Evolutionary conservation across 345 rosid species (phyloP).

Genomic region (Erodium maritimum): DNA sequence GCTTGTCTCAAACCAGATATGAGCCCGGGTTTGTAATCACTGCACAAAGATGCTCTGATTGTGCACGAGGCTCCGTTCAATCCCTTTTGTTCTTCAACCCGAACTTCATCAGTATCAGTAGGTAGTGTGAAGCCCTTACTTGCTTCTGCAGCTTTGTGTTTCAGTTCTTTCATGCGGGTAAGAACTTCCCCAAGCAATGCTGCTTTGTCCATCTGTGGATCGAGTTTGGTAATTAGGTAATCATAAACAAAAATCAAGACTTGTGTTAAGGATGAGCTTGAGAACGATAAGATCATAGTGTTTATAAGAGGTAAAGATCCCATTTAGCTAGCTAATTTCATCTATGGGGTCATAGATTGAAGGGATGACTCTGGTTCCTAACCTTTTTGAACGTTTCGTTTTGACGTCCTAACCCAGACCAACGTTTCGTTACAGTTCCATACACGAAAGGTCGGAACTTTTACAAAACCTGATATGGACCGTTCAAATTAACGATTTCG

Average conservation of each 20-base stretch:
- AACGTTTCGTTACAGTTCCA: too few relatives aligned
- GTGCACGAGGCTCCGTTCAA: slow-evolving; percentile 11
- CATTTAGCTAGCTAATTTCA: not conserved
- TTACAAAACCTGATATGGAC: too few relatives aligned
- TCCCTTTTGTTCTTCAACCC: slow-evolving; percentile 15
- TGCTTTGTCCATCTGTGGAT: slow-evolving; percentile 61
- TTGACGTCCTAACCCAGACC: too few relatives aligned
- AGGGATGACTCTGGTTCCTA: too few relatives aligned
- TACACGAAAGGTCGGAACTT: too few relatives aligned
- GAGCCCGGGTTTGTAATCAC: slow-evolving; percentile 37
- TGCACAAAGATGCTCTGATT: slow-evolving; percentile 39
- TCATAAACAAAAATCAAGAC: too few relatives aligned
- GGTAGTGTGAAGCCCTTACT: slow-evolving; percentile 41
- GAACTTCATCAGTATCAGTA: slow-evolving; percentile 42
- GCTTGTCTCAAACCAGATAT: slow-evolving; percentile 36
- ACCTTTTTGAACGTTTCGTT: too few relatives aligned
- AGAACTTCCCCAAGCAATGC: slow-evolving; percentile 59
- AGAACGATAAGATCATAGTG: not conserved
- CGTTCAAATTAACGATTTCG: too few relatives aligned
- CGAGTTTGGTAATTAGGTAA: not conserved
- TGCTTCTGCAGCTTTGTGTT: slow-evolving; percentile 33
- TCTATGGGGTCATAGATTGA: not conserved
- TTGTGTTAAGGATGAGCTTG: too few relatives aligned
- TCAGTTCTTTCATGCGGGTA: slow-evolving; percentile 37
- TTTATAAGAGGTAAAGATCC: too few relatives aligned